Conservation (phyloP, 805 yeast species). For the Saccharomycopsis amapae region DNA sequence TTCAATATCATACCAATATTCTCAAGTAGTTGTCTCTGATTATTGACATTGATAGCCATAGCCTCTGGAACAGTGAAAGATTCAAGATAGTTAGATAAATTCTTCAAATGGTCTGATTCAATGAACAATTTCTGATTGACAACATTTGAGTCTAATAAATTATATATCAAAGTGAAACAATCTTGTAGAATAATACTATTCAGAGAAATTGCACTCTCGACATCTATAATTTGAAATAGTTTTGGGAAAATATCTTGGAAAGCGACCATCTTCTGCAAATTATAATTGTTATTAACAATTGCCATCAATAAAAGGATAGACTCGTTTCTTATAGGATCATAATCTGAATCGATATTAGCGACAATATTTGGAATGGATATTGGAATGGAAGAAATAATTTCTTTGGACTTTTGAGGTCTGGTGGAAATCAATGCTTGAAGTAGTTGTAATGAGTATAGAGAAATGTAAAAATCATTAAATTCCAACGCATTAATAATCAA, state of each 20-base stretch:
- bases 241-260: slow-evolving; percentile 88
- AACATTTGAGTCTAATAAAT: slow-evolving; percentile 71
- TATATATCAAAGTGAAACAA: slow-evolving; percentile 67
- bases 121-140: slow-evolving; percentile 84
- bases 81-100: slow-evolving; percentile 12
- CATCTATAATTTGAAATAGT: slow-evolving; percentile 68
- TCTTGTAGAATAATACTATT: slow-evolving; percentile 91
- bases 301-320: slow-evolving; percentile 78
- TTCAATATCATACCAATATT: slow-evolving; percentile 11
- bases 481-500: slow-evolving; percentile 44
- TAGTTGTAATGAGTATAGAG: slow-evolving; percentile 76
- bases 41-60: not conserved
- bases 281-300: slow-evolving; percentile 71
- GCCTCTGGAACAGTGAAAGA: not conserved
- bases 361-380: slow-evolving; percentile 76
- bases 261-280: slow-evolving; percentile 87
- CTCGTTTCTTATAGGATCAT: slow-evolving; percentile 88
- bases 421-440: slow-evolving; percentile 77
- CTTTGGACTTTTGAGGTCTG: slow-evolving; percentile 68
- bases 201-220: slow-evolving; percentile 77
- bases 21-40: slow-evolving; percentile 6
- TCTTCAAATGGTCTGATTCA: slow-evolving; percentile 53
- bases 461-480: slow-evolving; percentile 63
- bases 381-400: slow-evolving; percentile 63
- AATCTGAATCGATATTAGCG: slow-evolving; percentile 47